Conservation (phyloP, 306 rosid genomes). For the Cucumis hystrix region DNA sequence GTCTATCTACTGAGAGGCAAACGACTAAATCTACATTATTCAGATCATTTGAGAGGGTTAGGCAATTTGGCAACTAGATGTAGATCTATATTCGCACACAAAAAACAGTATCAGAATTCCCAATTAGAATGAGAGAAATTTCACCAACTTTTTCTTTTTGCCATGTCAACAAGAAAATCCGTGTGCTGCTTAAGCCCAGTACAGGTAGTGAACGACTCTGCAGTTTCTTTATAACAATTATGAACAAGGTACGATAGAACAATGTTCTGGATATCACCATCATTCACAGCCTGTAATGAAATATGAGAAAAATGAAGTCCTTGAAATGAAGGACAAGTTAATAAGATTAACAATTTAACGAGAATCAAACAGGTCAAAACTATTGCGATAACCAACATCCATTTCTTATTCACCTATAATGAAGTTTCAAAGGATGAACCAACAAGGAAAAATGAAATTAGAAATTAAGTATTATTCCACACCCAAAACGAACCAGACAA, state of each 20-base stretch:
- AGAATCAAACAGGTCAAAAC: background rate
- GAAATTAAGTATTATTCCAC: background rate
- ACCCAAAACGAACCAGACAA: background rate
- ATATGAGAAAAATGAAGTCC: background rate
- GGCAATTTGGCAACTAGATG: background rate
- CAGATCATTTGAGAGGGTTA: background rate
- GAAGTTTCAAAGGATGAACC: background rate
- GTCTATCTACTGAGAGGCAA: background rate
- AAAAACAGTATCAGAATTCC: background rate
- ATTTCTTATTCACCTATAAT: background rate
- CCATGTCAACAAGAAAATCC: slow-evolving; percentile 54
- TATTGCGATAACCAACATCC: background rate
- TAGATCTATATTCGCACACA: background rate
- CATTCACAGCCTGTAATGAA: slow-evolving; percentile 49
- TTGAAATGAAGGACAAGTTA: background rate
- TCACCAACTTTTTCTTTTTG: slow-evolving; percentile 68
- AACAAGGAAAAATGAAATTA: background rate
- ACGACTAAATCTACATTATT: background rate
- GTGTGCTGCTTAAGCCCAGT: slow-evolving; percentile 60
- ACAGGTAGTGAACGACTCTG: slow-evolving; percentile 56
- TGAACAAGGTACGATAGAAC: slow-evolving; percentile 81
- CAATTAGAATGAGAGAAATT: background rate
- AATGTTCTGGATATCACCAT: slow-evolving; percentile 47
- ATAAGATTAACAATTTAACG: slow-evolving; percentile 1
- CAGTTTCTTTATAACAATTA: slow-evolving; percentile 69